Percentiles rank a stretch among this genome's conserved stretches.
Conservation (phyloP, 1,284 basidiomycete genomes). For the Puccinia horiana region DNA sequence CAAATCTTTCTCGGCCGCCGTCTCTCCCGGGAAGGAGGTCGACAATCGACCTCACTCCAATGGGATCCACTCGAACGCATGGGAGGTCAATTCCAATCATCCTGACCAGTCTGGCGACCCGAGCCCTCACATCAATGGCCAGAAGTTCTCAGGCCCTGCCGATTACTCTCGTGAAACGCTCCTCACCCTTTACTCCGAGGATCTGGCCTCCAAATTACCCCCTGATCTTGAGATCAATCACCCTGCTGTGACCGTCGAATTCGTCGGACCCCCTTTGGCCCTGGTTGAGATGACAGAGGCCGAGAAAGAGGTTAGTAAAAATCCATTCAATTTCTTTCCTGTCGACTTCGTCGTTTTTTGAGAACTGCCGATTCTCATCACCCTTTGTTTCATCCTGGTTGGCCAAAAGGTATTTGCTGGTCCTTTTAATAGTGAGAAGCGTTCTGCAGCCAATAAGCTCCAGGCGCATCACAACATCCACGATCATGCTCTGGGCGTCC, state of each 20-base stretch:
- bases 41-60: conserved; percentile 8
- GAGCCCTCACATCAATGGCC: conserved; percentile 4
- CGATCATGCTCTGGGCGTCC: neutral
- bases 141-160: neutral
- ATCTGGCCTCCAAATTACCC: conserved; percentile 32
- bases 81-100: neutral
- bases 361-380: neutral
- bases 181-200: conserved; percentile 37
- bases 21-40: conserved; percentile 36
- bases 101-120: neutral
- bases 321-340: neutral
- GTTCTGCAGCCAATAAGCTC: conserved; percentile 22
- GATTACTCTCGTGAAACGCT: conserved; percentile 47
- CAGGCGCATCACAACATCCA: conserved; percentile 29
- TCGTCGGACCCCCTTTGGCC: conserved; percentile 33
- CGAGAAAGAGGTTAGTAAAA: conserved; percentile 45
- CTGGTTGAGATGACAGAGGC: conserved; percentile 40
- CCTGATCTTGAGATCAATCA: conserved; percentile 36
- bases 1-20: conserved; percentile 47
- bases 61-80: neutral
- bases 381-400: neutral
- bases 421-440: conserved; percentile 45
- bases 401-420: conserved; percentile 37
- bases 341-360: neutral
- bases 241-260: conserved; percentile 33